These are phyloP conservation scores for Penicillium macrosclerotiorum DNA, from an alignment of 495 filamentous ascomycete species.

Conservation along the genomic window DNA sequence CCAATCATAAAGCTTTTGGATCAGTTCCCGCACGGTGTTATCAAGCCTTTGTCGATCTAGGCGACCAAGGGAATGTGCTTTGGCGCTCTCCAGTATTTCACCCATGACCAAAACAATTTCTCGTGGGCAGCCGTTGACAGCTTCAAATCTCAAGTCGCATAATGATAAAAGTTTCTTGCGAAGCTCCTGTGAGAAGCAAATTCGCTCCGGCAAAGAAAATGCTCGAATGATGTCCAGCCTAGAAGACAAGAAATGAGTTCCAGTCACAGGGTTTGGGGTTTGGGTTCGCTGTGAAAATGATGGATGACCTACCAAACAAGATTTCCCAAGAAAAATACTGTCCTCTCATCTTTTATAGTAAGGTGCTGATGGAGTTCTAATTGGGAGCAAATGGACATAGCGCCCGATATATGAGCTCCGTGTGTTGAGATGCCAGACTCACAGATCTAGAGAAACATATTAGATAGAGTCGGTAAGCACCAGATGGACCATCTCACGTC, in stretches of 20 bases:
- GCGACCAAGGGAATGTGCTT: constrained; percentile 26
- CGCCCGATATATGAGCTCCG: constrained; percentile 40
- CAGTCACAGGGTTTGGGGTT: too few relatives aligned
- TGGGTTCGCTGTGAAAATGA: too few relatives aligned
- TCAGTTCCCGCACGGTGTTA: constrained; percentile 14
- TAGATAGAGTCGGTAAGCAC: too few relatives aligned
- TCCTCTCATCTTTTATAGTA: constrained; percentile 23
- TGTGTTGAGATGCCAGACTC: constrained; percentile 37
- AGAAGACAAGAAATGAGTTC: not conserved
- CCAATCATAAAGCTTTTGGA: constrained; percentile 31
- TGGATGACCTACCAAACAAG: constrained; percentile 28
- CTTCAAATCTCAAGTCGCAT: constrained; percentile 32
- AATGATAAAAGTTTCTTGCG: constrained; percentile 28
- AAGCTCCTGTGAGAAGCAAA: constrained; percentile 36
- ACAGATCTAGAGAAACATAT: too few relatives aligned
- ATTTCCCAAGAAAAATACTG: constrained; percentile 39
- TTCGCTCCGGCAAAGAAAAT: constrained; percentile 28
- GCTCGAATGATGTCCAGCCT: constrained; percentile 42
- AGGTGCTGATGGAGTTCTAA: constrained; percentile 28
- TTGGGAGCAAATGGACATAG: constrained; percentile 37
- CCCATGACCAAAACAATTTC: constrained; percentile 37
- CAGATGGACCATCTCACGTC: too few relatives aligned
- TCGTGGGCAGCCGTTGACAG: constrained; percentile 37
- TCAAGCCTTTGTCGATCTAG: constrained; percentile 19
- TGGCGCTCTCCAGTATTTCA: constrained; percentile 30